A percentile compares a stretch with the other conserved stretches of the same genome.
These are phyloP conservation scores for Zanthoxylum bungeanum DNA, from an alignment of 345 rosid species.

Conservation along the genomic window DNA sequence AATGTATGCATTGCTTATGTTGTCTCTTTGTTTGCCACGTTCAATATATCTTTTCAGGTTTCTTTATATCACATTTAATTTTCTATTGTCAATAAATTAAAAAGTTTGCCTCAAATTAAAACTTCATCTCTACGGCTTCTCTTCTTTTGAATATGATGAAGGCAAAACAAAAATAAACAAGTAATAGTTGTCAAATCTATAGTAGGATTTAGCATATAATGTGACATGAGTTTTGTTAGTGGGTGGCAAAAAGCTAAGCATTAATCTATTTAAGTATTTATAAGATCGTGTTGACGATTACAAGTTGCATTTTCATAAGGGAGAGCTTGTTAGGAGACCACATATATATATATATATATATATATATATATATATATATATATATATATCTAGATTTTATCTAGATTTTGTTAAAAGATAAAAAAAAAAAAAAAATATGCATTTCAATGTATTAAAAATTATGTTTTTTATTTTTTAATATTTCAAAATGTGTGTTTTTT, in stretches of 20 bases:
- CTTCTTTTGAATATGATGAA: not conserved
- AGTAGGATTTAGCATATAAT: not conserved
- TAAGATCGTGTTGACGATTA: not conserved
- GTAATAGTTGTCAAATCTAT: not conserved
- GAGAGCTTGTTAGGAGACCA: not conserved
- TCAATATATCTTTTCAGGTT: not conserved
- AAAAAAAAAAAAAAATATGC: no score
- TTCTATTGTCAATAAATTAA: not conserved
- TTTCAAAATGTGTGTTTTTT: no score
- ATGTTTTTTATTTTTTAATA: no score
- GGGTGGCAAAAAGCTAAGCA: not conserved
- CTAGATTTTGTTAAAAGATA: no score
- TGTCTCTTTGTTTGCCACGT: slow-evolving; percentile 11
- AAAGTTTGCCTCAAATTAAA: not conserved
- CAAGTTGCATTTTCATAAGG: not conserved
- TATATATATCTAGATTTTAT: no score
- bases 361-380: no score
- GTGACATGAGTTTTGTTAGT: not conserved
- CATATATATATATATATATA: no score
- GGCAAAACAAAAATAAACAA: no score
- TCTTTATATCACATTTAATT: not conserved
- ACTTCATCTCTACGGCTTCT: not conserved
- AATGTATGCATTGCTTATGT: not conserved
- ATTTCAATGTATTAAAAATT: no score
- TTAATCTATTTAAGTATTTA: not conserved